Evolutionary conservation across 2,329 filamentous ascomycete species (phyloP).

Genomic region (Acrodontium crateriforme): DNA sequence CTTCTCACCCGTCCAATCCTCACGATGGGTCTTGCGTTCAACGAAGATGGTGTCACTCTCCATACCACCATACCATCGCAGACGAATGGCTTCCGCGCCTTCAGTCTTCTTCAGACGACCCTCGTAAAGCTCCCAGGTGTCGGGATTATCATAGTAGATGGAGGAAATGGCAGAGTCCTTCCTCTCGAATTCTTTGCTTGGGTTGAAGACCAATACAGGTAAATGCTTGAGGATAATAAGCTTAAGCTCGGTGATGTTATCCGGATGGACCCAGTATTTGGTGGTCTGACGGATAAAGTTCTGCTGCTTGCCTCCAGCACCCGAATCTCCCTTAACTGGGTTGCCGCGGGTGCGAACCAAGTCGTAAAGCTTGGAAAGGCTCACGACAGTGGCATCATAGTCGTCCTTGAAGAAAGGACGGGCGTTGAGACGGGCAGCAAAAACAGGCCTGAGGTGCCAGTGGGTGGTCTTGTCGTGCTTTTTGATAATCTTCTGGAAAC

Average conservation of each 20-base stretch:
- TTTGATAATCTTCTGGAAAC: constrained; percentile 99
- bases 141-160: constrained; percentile 93
- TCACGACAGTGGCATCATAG: constrained; percentile 89
- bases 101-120: constrained; percentile 95
- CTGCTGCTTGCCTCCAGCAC: constrained; percentile 81
- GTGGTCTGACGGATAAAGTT: constrained; percentile 96
- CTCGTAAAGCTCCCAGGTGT: constrained; percentile 87
- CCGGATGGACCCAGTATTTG: constrained; percentile 98
- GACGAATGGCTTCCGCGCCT: constrained; percentile 87
- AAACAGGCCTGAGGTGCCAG: constrained; percentile 91
- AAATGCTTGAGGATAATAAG: constrained; percentile 96
- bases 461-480: constrained; percentile 93
- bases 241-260: constrained; percentile 97
- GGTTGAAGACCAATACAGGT: constrained; percentile 91
- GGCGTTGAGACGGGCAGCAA: constrained; percentile 82
- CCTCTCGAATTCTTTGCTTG: constrained; percentile 87
- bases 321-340: constrained; percentile 79
- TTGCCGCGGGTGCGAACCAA: constrained; percentile 85
- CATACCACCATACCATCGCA: constrained; percentile 98
- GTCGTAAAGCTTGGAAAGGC: constrained; percentile 90
- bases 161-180: constrained; percentile 92
- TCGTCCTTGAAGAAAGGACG: constrained; percentile 99
- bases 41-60: constrained; percentile 89
- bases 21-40: constrained; percentile 92
- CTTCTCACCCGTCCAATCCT: constrained; percentile 98